These are phyloP conservation scores for Epichloe coenophiala DNA, from an alignment of 2,329 filamentous ascomycete species.

Conservation along the genomic window DNA sequence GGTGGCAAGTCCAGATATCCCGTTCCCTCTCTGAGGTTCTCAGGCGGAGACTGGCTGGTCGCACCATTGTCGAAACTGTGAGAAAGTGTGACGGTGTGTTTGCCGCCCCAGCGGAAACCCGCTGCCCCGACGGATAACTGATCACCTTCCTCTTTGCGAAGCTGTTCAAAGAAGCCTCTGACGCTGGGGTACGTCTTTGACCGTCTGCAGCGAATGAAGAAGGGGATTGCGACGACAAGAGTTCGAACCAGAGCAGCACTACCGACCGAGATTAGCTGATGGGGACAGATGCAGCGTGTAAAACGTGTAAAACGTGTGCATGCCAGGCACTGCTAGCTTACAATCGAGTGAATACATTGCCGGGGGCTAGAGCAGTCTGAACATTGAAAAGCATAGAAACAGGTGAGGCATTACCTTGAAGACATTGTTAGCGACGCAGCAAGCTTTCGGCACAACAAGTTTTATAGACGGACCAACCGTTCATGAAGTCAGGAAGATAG, in stretches of 20 bases:
- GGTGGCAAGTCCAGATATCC: too few species aligned
- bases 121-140: slow-evolving; percentile 32
- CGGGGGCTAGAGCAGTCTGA: slow-evolving; percentile 11
- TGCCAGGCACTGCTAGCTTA: slow-evolving; percentile 7
- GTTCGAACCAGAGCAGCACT: slow-evolving; percentile 15
- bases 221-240: slow-evolving; percentile 17
- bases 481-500: slow-evolving; percentile 44
- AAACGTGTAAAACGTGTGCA: too few species aligned
- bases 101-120: slow-evolving; percentile 53
- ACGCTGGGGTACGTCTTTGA: slow-evolving; percentile 21
- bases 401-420: background rate
- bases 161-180: slow-evolving; percentile 21
- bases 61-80: slow-evolving; percentile 20
- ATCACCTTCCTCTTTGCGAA: slow-evolving; percentile 20
- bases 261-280: background rate
- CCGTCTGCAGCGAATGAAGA: slow-evolving; percentile 17
- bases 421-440: background rate
- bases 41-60: too few species aligned
- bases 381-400: slow-evolving; percentile 14
- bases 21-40: too few species aligned
- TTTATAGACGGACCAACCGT: slow-evolving; percentile 12
- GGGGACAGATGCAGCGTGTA: background rate
- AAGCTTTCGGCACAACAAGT: background rate
- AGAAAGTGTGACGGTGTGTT: slow-evolving; percentile 36
- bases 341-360: slow-evolving; percentile 16